phyloP scores from a whole-genome alignment of 163 green algal genomes.

The Scenedesmus sp. region DNA sequence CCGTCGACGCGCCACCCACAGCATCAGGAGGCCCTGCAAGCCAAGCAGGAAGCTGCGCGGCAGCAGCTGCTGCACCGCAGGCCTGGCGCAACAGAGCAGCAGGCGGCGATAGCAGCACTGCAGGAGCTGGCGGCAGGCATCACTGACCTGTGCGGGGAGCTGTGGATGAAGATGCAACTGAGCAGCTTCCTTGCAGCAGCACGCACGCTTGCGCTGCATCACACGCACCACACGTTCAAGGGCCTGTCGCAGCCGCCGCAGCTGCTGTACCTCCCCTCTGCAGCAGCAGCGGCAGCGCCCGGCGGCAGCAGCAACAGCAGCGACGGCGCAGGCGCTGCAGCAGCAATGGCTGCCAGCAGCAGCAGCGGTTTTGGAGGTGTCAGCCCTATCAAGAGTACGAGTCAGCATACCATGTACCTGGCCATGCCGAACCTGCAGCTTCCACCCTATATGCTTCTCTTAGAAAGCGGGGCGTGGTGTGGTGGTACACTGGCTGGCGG shows the following conservation, averaged over 20 bases:
- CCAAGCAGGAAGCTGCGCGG: slow-evolving; percentile 23
- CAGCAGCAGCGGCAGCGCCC: slow-evolving; percentile 28
- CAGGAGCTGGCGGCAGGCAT: background rate
- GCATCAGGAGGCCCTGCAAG: slow-evolving; percentile 16
- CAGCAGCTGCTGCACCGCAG: background rate
- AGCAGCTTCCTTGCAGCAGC: slow-evolving; percentile 40
- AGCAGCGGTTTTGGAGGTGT: background rate
- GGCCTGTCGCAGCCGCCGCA: background rate
- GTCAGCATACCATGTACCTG: background rate
- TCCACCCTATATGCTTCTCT: slow-evolving; percentile 30
- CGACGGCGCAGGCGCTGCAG: background rate
- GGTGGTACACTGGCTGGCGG: too few relatives aligned
- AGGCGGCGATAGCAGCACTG: background rate
- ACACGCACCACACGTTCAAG: slow-evolving; percentile 7
- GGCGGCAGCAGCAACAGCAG: background rate
- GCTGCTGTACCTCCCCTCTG: slow-evolving; percentile 29
- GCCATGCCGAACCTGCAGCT: slow-evolving; percentile 36
- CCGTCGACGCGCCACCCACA: background rate
- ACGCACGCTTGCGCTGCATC: slow-evolving; percentile 43
- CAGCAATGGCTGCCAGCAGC: background rate
- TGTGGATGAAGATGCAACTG: slow-evolving; percentile 25
- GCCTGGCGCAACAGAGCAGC: background rate
- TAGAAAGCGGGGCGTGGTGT: slow-evolving; percentile 14
- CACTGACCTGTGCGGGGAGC: background rate
- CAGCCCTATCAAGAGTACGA: background rate